Evolutionary conservation across 306 rosid species (phyloP).

Genomic region (Ochetophila trinervis): DNA sequence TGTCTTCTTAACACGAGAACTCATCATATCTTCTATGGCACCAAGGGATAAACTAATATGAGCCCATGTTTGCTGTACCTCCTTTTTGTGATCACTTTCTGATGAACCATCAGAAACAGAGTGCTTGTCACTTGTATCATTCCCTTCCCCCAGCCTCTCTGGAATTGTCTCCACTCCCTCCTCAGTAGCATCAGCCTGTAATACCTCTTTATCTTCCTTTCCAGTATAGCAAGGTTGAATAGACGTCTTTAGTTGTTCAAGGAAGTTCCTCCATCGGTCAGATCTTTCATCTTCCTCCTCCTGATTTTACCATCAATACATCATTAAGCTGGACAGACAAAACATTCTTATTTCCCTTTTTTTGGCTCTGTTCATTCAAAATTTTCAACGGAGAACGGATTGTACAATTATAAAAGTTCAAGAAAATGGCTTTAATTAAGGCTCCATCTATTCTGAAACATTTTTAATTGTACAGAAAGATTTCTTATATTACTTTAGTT

Average conservation of each 20-base stretch:
- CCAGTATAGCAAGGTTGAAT: constrained; percentile 37
- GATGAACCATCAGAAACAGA: constrained; percentile 35
- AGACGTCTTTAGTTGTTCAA: constrained; percentile 46
- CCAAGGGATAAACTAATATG: constrained; percentile 59
- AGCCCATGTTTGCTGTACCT: constrained; percentile 53
- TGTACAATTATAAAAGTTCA: not conserved
- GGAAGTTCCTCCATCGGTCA: constrained; percentile 67
- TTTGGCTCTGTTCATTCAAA: not conserved
- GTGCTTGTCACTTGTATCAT: constrained; percentile 30
- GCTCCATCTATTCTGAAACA: not conserved
- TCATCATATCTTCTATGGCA: constrained; percentile 56
- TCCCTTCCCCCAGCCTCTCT: constrained; percentile 36
- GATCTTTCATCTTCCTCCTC: constrained; percentile 90
- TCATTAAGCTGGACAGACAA: constrained; percentile 14
- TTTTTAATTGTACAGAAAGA: not conserved
- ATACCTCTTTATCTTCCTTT: constrained; percentile 32
- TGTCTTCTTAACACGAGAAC: constrained; percentile 50
- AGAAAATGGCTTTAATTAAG: not conserved
- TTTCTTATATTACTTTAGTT: constrained; percentile 9
- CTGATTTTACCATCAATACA: constrained; percentile 42
- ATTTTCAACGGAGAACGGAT: not conserved
- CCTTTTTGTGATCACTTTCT: constrained; percentile 42
- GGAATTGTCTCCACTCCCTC: constrained; percentile 33
- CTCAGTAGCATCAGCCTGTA: constrained; percentile 38
- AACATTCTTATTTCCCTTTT: not conserved